Conservation (phyloP, 1,284 basidiomycete species). For the Malassezia dermatis region DNA sequence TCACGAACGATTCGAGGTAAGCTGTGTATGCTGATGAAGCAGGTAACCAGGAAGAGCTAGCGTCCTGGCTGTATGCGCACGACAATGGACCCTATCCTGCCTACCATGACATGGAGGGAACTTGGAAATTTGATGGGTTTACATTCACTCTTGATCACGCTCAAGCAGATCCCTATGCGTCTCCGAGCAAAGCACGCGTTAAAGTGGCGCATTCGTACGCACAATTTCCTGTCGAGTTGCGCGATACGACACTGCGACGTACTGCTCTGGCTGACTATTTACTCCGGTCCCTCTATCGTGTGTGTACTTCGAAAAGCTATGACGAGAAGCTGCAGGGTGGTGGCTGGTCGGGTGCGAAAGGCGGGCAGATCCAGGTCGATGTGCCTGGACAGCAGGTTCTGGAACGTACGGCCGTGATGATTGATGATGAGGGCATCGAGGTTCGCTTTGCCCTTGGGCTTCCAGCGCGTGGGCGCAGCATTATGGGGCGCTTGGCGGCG, state of each 20-base stretch:
- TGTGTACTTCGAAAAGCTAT: neutral
- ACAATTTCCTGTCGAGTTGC: neutral
- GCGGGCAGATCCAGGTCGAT: slow-evolving; percentile 18
- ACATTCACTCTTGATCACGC: slow-evolving; percentile 12
- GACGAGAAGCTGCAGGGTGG: neutral
- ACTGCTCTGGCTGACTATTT: slow-evolving; percentile 16
- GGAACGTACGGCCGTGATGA: slow-evolving; percentile 15
- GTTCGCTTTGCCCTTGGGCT: slow-evolving; percentile 15
- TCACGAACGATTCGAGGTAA: neutral
- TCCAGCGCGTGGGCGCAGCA: slow-evolving; percentile 16
- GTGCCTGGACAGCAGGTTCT: slow-evolving; percentile 15
- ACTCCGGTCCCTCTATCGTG: neutral
- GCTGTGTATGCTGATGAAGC: neutral
- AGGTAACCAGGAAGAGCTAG: neutral
- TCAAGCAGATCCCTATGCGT: slow-evolving; percentile 19
- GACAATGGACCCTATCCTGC: slow-evolving; percentile 16
- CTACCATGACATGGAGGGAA: slow-evolving; percentile 16
- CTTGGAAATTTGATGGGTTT: slow-evolving; percentile 13
- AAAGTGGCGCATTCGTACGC: slow-evolving; percentile 3
- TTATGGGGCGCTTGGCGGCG: slow-evolving; percentile 12
- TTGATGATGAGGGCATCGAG: slow-evolving; percentile 13
- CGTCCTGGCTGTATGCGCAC: neutral
- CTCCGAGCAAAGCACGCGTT: slow-evolving; percentile 13
- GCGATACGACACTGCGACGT: neutral
- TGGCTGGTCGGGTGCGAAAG: slow-evolving; percentile 16